Percentiles rank a stretch among this genome's conserved stretches.
Evolutionary conservation across 1,284 basidiomycete species (phyloP).

Genomic region (Ceratobasidium sp.): DNA sequence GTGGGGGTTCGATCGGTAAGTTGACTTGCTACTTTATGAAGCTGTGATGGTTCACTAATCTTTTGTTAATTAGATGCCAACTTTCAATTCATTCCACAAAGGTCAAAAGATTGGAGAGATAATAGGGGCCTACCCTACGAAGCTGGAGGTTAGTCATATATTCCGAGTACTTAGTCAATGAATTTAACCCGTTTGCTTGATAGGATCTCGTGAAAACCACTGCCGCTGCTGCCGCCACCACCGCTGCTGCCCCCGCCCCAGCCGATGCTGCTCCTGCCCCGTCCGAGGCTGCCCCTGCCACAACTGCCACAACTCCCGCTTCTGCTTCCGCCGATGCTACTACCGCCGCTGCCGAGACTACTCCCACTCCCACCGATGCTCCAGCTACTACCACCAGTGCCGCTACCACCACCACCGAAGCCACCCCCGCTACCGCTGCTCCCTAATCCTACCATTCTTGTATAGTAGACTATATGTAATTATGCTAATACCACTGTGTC

Average conservation of each 20-base stretch:
- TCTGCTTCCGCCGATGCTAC: background rate
- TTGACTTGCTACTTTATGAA: background rate
- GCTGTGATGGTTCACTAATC: background rate
- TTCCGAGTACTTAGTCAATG: background rate
- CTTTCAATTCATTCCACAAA: slow-evolving; percentile 77
- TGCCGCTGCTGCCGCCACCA: background rate
- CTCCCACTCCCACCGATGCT: too few relatives aligned
- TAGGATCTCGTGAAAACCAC: background rate
- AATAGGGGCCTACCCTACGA: slow-evolving; percentile 69
- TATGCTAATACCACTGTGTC: too few relatives aligned
- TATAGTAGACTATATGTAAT: too few relatives aligned
- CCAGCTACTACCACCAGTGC: too few relatives aligned
- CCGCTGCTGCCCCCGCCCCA: background rate
- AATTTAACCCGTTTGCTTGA: background rate
- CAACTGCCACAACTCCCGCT: background rate
- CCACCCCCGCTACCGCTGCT: too few relatives aligned
- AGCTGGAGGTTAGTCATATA: background rate
- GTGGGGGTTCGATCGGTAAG: slow-evolving; percentile 71
- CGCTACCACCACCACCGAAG: too few relatives aligned
- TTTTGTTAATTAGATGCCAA: slow-evolving; percentile 68
- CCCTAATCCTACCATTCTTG: too few relatives aligned
- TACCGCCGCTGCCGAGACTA: background rate
- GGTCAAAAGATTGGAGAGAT: slow-evolving; percentile 70
- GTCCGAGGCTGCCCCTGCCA: background rate
- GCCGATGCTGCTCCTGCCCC: background rate